Base-by-base conservation (phyloP, 306 rosid species). In the Pyrus bretschneideri region DNA sequence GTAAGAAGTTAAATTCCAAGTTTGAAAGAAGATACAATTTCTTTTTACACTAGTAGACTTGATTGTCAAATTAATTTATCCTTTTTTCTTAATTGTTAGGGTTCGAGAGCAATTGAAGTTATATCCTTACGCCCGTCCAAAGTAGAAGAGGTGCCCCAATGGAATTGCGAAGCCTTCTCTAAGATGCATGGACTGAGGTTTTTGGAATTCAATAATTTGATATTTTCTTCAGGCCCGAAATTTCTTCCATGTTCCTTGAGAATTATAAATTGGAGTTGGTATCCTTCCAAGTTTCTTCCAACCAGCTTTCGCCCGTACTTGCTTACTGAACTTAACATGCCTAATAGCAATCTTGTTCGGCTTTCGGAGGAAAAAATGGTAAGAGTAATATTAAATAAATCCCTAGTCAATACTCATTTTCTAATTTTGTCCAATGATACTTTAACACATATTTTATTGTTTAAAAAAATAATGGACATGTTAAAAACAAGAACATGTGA, bases 281-380 rank as follows among this genome's bases (percentile, higher is more conserved):
- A 62, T 44, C 78, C 84, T 22, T 71, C 63, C 23, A 62, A 71
- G 21, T 52, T 2, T 21, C 59, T 81, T 18, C 63, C 74, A 2
- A 1, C 25, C 4, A 15, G 55, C 27, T 63, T 61, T 9, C 23
- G 15, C 22, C 77, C 55, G 17, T 9, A 9, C 18, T 22, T 15
- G 3, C 80, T 81, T 55, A 22, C 13, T 40, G 8, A 10, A 60
- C 64, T 81, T 17, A 1, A 4, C 9, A 76, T 81, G 78, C 0
- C 0, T 4, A 1, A 2, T 0, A 81, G 74, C 74, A 76, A 76
- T 1, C 19, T 76, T 11, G 63, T 64, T 12, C 63, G 9, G 54
- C 75, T 81, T 22, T 81, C 59, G 81, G 22, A 52, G 3, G 70
- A 27, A 70, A 73, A 11, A 65, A 13, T 9, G 77, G 80, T 76